Conservation (phyloP, 2,329 filamentous ascomycete species). For the Peltaster fructicola region DNA sequence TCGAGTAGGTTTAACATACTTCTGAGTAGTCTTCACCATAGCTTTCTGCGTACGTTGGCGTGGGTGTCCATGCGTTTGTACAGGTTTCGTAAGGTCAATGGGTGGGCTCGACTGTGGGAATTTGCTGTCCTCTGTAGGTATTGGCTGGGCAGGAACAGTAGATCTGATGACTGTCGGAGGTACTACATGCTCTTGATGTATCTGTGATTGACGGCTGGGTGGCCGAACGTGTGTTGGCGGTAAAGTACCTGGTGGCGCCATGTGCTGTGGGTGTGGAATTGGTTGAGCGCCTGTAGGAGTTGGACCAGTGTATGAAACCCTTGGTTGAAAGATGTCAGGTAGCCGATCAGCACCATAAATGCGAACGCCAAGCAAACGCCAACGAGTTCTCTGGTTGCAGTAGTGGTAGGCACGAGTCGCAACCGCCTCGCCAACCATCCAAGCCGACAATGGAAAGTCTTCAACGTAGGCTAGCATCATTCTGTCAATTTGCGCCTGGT, state of each 20-base stretch:
- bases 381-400: constrained; percentile 12
- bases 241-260: constrained; percentile 1
- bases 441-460: constrained; percentile 12
- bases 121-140: too few relatives aligned
- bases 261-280: constrained; percentile 1
- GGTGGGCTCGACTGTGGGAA: too few relatives aligned
- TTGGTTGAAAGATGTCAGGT: constrained; percentile 2
- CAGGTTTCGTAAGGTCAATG: too few relatives aligned
- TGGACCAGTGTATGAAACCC: too few relatives aligned
- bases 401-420: constrained; percentile 9
- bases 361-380: constrained; percentile 10
- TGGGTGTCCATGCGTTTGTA: background rate
- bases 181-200: too few relatives aligned
- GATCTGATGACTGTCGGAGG: too few relatives aligned
- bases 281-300: too few relatives aligned
- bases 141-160: too few relatives aligned
- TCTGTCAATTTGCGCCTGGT: constrained; percentile 11
- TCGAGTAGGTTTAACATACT: too few relatives aligned
- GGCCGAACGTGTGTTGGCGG: too few relatives aligned
- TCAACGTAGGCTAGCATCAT: constrained; percentile 13
- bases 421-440: constrained; percentile 11
- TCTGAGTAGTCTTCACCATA: too few relatives aligned
- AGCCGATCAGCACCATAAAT: constrained; percentile 10
- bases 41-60: background rate
- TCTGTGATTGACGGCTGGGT: too few relatives aligned